Base-by-base conservation (phyloP, 306 rosid species). In the Carpinus viminea region DNA sequence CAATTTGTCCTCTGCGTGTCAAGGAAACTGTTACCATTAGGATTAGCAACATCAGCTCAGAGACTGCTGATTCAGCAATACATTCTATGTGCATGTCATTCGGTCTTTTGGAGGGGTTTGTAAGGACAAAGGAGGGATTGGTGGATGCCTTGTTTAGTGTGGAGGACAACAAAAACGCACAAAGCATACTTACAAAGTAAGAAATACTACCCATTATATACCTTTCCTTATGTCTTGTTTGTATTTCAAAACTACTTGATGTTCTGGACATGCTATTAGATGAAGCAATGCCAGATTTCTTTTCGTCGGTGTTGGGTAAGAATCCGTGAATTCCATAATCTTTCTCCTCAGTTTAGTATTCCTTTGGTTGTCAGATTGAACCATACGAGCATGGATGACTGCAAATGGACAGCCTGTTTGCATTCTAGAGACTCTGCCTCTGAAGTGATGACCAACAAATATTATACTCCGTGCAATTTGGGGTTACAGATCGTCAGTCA, bases 91-190 rank as follows among this genome's bases (percentile, higher is more conserved):
- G 85, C 76, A 76, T 20, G 78, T 60, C 51, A 16, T 76, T 31
- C 46, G 85, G 85, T 26, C 3, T 54, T 53, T 53, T 76, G 53
- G 53, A 45, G 31, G 78, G 85, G 69, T 53, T 81, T 61, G 73
- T 72, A 24, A 41, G 81, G 38, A 62, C 78, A 26, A 57, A 34
- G 48, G 81, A 71, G 45, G 45, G 45, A 53, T 73, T 16, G 43
- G 78, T 62, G 28, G 85, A 76, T 15, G 81, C 61, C 36, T 28
- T 76, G 69, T 81, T 76, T 72, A 8, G 61, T 13, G 69, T 81
- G 13, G 12, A 72, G 43, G 61, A 31, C 45, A 54, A 62, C 38
- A 6, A 16, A 12, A 68, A 77, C 28, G 50, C 43, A 18, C 57
- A 52, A 8, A 7, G 45, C n/a, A 36, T 81, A 62, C 65, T 76